Evolutionary conservation across 2,329 filamentous ascomycete species (phyloP).

Genomic region (Paraphaeosphaeria sporulosa): DNA sequence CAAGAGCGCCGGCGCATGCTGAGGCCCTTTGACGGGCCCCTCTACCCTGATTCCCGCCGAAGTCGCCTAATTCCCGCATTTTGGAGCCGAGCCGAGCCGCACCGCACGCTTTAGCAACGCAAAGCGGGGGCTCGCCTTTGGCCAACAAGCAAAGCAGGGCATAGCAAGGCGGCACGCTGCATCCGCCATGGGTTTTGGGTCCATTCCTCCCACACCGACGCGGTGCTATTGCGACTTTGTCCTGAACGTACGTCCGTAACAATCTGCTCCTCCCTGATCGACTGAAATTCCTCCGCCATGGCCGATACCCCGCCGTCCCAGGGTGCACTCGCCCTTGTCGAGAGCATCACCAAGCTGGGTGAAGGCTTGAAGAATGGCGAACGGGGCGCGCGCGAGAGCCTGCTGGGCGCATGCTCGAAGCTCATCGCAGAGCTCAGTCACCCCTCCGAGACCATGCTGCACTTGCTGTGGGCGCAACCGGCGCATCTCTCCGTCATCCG

Average conservation of each 20-base stretch:
- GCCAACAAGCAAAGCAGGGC: too few species aligned
- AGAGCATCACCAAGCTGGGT: conserved; percentile 27
- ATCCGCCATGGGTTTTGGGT: neutral
- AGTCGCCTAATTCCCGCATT: neutral
- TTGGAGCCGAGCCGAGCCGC: neutral
- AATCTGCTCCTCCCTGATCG: neutral
- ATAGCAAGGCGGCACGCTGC: neutral
- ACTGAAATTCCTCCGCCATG: neutral
- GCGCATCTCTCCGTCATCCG: conserved; percentile 29
- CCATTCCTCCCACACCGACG: neutral
- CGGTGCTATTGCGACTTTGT: neutral
- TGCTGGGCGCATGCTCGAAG: conserved; percentile 28
- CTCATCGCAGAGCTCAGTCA: conserved; percentile 35
- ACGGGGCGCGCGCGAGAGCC: conserved; percentile 27
- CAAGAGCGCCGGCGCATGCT: too few species aligned
- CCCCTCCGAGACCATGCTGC: conserved; percentile 31
- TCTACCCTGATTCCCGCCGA: neutral
- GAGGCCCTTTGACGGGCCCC: neutral
- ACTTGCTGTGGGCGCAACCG: conserved; percentile 34
- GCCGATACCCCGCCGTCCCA: conserved; percentile 16
- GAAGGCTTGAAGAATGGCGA: conserved; percentile 25
- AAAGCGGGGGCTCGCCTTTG: too few species aligned
- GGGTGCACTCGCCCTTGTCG: conserved; percentile 27
- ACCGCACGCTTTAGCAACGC: too few species aligned
- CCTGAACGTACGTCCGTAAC: neutral